These are phyloP conservation scores for Starmerella apicola DNA, from an alignment of 805 yeast species.

Conservation along the genomic window DNA sequence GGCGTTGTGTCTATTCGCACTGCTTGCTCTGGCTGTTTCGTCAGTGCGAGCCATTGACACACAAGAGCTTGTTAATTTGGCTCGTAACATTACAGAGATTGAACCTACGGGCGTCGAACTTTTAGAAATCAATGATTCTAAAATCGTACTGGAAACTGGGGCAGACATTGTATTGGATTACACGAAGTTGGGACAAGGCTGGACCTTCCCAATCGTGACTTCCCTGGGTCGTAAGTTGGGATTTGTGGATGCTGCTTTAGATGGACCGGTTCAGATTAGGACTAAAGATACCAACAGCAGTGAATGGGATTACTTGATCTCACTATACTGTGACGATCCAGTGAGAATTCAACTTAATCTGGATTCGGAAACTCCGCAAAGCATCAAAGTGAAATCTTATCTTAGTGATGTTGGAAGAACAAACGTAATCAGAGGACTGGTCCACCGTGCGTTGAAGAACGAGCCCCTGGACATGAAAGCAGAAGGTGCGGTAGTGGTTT, in stretches of 20 bases:
- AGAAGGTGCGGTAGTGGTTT: conserved; percentile 6
- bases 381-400: neutral
- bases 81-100: conserved; percentile 4
- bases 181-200: conserved; percentile 1
- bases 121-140: neutral
- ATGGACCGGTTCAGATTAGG: conserved; percentile 5
- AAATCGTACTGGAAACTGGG: conserved; percentile 1
- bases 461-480: conserved; percentile 8
- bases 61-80: conserved; percentile 1
- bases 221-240: conserved; percentile 3
- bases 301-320: conserved; percentile 7
- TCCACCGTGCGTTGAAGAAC: conserved; percentile 3
- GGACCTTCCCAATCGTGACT: neutral
- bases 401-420: conserved; percentile 18
- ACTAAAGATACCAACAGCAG: neutral
- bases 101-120: conserved; percentile 4
- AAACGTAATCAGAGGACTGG: conserved; percentile 10
- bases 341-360: neutral
- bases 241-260: conserved; percentile 1
- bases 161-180: conserved; percentile 8
- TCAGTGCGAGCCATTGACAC: conserved; percentile 2
- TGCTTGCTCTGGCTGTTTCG: conserved; percentile 3
- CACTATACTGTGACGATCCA: neutral
- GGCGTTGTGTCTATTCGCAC: conserved; percentile 12
- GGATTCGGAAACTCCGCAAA: neutral